Conservation (phyloP, 1,139 yeast genomes). For the Nakaseomyces uthaithaninus region DNA sequence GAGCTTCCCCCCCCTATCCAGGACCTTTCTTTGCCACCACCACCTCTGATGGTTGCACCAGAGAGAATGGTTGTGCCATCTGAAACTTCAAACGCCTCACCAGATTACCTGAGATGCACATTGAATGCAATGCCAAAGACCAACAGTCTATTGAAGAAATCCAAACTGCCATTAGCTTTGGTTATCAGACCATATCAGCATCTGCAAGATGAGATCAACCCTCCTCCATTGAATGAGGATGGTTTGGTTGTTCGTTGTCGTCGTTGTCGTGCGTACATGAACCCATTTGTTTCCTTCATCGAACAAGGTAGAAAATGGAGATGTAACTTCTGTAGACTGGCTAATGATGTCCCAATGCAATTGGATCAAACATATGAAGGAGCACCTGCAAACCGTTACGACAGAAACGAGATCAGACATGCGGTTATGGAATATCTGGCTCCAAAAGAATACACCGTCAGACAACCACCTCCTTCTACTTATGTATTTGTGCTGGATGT, state of each 20-base stretch:
- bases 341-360: conserved; percentile 81
- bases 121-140: conserved; percentile 80
- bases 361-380: conserved; percentile 55
- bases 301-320: conserved; percentile 87
- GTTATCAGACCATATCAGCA: conserved; percentile 85
- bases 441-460: conserved; percentile 86
- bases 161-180: conserved; percentile 86
- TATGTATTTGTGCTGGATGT: conserved; percentile 86
- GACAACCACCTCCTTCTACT: conserved; percentile 92
- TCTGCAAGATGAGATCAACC: conserved; percentile 59
- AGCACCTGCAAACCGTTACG: conserved; percentile 51
- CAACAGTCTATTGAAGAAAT: conserved; percentile 65
- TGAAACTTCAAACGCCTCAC: conserved; percentile 57
- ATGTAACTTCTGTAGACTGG: conserved; percentile 85
- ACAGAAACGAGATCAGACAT: conserved; percentile 74
- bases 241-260: conserved; percentile 85
- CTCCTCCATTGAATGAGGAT: conserved; percentile 70
- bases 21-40: conserved; percentile 87
- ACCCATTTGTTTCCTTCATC: conserved; percentile 74
- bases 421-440: conserved; percentile 90
- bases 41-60: conserved; percentile 68
- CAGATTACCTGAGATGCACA: conserved; percentile 78
- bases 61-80: conserved; percentile 51
- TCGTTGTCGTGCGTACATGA: conserved; percentile 92
- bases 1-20: conserved; percentile 81